A percentile compares a stretch with the other conserved stretches of the same genome.
Conservation (phyloP, 768 basidiomycete genomes). For the Xerocomellus dryophilus region DNA sequence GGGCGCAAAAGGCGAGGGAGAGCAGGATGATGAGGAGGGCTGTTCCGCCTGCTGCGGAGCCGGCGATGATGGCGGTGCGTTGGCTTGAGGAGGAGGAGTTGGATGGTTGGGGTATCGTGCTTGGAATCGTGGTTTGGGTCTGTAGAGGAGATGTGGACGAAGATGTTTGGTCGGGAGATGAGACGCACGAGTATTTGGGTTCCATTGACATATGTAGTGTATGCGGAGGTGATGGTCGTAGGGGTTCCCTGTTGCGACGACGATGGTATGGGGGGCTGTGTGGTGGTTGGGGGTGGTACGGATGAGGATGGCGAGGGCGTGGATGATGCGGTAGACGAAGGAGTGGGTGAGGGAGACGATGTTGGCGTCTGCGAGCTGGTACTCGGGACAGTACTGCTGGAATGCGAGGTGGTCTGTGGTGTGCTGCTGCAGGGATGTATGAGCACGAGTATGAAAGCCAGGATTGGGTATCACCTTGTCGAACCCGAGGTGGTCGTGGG, state of each 20-base stretch:
- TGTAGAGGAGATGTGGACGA: neutral
- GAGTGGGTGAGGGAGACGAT: too few relatives aligned
- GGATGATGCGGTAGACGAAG: neutral
- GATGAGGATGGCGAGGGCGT: constrained; percentile 1
- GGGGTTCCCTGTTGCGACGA: constrained; percentile 5
- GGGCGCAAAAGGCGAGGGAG: constrained; percentile 36
- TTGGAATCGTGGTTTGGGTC: constrained; percentile 16
- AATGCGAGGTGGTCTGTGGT: neutral
- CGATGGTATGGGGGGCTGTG: neutral
- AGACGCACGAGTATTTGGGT: constrained; percentile 17
- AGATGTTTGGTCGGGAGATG: neutral
- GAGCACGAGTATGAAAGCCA: neutral
- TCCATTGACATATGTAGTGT: constrained; percentile 17
- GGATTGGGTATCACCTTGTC: constrained; percentile 14
- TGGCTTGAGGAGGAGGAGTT: constrained; percentile 4
- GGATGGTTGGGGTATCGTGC: constrained; percentile 12
- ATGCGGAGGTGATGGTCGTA: constrained; percentile 22
- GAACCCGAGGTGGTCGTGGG: constrained; percentile 2
- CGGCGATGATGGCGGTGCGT: constrained; percentile 43
- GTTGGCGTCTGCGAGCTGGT: constrained; percentile 2
- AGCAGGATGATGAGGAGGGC: constrained; percentile 37
- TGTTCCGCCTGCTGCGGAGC: constrained; percentile 38
- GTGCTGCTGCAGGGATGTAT: constrained; percentile 3
- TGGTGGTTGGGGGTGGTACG: neutral
- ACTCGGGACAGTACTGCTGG: neutral